Evolutionary conservation across 1,284 basidiomycete genomes (phyloP).

Genomic region (Moesziomyces aphidis): DNA sequence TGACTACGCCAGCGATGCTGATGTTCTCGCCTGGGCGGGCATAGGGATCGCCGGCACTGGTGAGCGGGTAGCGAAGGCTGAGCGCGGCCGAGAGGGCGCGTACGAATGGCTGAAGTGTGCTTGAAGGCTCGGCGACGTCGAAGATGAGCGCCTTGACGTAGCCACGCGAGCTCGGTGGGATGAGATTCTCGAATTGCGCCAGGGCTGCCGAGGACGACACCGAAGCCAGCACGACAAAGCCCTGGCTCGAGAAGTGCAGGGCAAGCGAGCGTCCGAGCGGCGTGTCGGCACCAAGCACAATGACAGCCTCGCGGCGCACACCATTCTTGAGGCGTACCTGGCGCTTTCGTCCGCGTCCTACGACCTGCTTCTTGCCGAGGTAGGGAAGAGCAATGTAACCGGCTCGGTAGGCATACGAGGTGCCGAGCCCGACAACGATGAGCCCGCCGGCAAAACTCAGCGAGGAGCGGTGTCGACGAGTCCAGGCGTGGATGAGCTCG

Average conservation of each 20-base stretch:
- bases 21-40: slow-evolving; percentile 60
- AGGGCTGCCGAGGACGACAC: slow-evolving; percentile 48
- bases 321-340: slow-evolving; percentile 48
- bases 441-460: slow-evolving; percentile 32
- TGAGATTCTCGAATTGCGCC: slow-evolving; percentile 54
- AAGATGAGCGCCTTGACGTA: slow-evolving; percentile 62
- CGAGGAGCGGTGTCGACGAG: slow-evolving; percentile 15
- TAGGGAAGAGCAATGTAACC: slow-evolving; percentile 37
- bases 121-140: slow-evolving; percentile 34
- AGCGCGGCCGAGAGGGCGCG: slow-evolving; percentile 54
- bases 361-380: slow-evolving; percentile 34
- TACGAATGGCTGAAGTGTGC: slow-evolving; percentile 51
- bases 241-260: slow-evolving; percentile 51
- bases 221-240: slow-evolving; percentile 63
- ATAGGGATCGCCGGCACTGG: slow-evolving; percentile 65
- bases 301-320: slow-evolving; percentile 54
- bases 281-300: slow-evolving; percentile 66
- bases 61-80: slow-evolving; percentile 61
- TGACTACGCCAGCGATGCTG: slow-evolving; percentile 59
- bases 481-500: slow-evolving; percentile 26
- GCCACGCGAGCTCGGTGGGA: slow-evolving; percentile 58
- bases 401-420: slow-evolving; percentile 32
- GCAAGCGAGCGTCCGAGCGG: slow-evolving; percentile 58
- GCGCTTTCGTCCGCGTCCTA: slow-evolving; percentile 25
- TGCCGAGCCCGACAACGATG: slow-evolving; percentile 42